phyloP scores from a whole-genome alignment of 2,329 filamentous ascomycete species.

The Cladosporium halotolerans region DNA sequence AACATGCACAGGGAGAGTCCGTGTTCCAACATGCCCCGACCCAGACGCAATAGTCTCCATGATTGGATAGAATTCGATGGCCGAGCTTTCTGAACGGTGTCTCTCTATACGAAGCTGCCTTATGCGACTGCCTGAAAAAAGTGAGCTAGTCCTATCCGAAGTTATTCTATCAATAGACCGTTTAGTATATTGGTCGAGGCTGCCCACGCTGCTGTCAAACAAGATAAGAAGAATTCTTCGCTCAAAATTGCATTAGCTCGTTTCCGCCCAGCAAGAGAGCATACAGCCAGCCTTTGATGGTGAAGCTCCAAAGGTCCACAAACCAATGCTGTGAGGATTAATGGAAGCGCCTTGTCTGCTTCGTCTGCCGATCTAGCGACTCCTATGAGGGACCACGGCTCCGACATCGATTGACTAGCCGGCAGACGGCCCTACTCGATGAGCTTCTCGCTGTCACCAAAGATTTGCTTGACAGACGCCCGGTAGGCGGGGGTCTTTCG shows the following conservation, averaged over 20 bases:
- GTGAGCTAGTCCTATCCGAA: background rate
- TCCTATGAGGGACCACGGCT: background rate
- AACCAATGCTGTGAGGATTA: slow-evolving; percentile 14
- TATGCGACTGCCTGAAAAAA: background rate
- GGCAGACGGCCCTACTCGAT: slow-evolving; percentile 8
- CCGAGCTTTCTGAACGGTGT: background rate
- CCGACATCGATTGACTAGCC: slow-evolving; percentile 10
- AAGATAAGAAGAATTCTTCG: slow-evolving; percentile 15
- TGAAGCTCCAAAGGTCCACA: slow-evolving; percentile 14
- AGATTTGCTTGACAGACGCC: background rate
- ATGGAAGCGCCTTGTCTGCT: slow-evolving; percentile 18
- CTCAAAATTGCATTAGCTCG: slow-evolving; percentile 14
- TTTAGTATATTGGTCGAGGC: background rate
- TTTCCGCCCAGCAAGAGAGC: slow-evolving; percentile 9
- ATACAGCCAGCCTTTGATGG: slow-evolving; percentile 12
- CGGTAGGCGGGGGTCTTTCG: no score
- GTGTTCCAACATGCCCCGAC: background rate
- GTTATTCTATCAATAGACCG: slow-evolving; percentile 4
- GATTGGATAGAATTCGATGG: background rate
- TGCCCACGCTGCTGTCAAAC: slow-evolving; percentile 6
- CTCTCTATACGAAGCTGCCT: background rate
- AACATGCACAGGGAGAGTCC: background rate
- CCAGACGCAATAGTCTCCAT: background rate
- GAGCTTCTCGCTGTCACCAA: background rate
- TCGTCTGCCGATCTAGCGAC: slow-evolving; percentile 11